Conservation (phyloP, 2,329 filamentous ascomycete species). For the Chlorencoelia australis region DNA sequence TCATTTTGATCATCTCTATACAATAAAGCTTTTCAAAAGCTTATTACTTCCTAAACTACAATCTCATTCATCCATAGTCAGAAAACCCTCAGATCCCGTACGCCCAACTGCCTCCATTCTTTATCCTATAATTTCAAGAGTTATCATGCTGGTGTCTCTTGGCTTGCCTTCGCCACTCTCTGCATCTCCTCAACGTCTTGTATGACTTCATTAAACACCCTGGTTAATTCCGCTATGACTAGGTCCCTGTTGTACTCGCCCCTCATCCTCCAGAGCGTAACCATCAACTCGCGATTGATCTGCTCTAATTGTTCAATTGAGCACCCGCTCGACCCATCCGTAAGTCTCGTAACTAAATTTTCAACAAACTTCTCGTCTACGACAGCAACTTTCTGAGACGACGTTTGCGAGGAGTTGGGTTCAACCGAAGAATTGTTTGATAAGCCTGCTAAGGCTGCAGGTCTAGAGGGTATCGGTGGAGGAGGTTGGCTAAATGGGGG, state of each 20-base stretch:
- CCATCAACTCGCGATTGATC: constrained; percentile 84
- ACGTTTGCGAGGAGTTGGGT: constrained; percentile 19
- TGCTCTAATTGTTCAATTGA: constrained; percentile 90
- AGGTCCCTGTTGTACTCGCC: constrained; percentile 74
- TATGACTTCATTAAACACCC: constrained; percentile 68
- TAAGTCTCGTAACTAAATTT: constrained; percentile 16
- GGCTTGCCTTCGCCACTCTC: constrained; percentile 20
- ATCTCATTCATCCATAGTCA: too few relatives aligned
- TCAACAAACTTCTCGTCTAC: constrained; percentile 31
- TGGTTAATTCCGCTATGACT: constrained; percentile 53
- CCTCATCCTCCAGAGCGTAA: constrained; percentile 71
- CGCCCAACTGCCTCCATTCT: too few relatives aligned
- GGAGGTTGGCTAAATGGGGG: constrained; percentile 30
- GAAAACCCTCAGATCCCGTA: too few relatives aligned
- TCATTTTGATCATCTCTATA: too few relatives aligned
- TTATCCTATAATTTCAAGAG: too few relatives aligned
- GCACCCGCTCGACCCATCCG: constrained; percentile 22
- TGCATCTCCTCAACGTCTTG: constrained; percentile 47
- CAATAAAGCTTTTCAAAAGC: too few relatives aligned
- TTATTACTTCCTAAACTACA: too few relatives aligned
- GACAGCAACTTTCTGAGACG: constrained; percentile 27
- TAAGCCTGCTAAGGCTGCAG: constrained; percentile 19
- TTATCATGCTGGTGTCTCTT: constrained; percentile 9
- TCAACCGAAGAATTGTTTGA: constrained; percentile 26
- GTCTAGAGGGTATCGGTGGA: constrained; percentile 17